Conservation (phyloP, 768 basidiomycete genomes). For the Infundibulicybe gibba region DNA sequence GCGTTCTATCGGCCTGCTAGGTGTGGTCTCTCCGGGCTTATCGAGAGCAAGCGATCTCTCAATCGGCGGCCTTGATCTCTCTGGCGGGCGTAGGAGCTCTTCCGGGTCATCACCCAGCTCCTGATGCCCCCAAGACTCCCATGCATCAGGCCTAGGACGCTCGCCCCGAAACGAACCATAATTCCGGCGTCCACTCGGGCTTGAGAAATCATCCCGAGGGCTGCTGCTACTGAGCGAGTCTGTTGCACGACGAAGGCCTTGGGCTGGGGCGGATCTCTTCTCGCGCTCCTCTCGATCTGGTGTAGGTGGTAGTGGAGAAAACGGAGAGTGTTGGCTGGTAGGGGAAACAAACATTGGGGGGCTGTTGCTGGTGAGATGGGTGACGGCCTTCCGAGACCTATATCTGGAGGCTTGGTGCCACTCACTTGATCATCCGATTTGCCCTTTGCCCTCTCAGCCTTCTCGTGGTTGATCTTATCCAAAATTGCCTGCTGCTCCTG, state of each 20-base stretch:
- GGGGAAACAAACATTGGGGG: constrained; percentile 2
- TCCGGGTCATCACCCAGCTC: constrained; percentile 24
- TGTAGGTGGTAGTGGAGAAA: constrained; percentile 2
- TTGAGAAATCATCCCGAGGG: constrained; percentile 2
- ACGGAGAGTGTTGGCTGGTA: constrained; percentile 2
- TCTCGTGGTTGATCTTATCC: constrained; percentile 43
- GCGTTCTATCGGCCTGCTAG: constrained; percentile 19
- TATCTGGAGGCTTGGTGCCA: background rate
- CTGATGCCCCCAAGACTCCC: background rate
- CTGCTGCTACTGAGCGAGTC: constrained; percentile 3
- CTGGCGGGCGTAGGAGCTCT: constrained; percentile 1
- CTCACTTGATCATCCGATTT: background rate
- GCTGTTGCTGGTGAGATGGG: constrained; percentile 2
- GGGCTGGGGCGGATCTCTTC: background rate
- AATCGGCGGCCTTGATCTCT: constrained; percentile 11
- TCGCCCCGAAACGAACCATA: background rate
- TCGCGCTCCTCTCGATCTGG: background rate
- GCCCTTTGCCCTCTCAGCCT: constrained; percentile 16
- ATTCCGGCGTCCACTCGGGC: background rate
- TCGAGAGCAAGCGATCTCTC: constrained; percentile 9
- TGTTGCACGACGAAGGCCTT: constrained; percentile 7
- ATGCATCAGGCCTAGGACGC: background rate
- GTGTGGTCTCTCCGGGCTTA: constrained; percentile 14
- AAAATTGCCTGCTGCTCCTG: constrained; percentile 40
- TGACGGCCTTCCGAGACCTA: no score